These are phyloP conservation scores for Quercus lobata DNA, from an alignment of 331 rosid species.

Conservation along the genomic window DNA sequence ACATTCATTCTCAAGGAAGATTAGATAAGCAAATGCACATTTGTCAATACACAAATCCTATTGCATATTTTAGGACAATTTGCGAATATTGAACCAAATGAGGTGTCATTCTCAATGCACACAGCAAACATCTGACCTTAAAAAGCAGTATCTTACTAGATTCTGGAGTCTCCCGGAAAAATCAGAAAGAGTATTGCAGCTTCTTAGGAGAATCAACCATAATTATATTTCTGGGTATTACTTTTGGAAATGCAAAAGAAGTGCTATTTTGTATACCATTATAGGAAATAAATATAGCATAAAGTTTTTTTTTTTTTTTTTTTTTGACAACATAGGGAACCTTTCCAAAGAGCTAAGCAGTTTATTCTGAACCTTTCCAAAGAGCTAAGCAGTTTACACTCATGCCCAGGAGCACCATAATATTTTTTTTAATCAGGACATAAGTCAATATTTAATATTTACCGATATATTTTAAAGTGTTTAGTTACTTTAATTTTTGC, in stretches of 20 bases:
- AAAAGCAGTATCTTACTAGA: background rate
- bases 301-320: background rate
- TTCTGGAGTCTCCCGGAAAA: background rate
- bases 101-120: background rate
- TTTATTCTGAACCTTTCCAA: too few relatives aligned
- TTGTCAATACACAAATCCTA: background rate
- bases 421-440: background rate
- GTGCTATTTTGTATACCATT: background rate
- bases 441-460: background rate
- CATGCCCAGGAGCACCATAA: too few relatives aligned
- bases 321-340: too few relatives aligned
- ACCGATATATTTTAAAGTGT: background rate
- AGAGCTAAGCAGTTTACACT: too few relatives aligned
- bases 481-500: background rate
- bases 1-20: background rate
- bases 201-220: background rate
- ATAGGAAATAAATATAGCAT: background rate
- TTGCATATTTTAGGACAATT: background rate
- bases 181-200: background rate
- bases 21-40: background rate
- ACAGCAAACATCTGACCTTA: background rate
- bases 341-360: too few relatives aligned
- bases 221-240: background rate
- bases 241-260: background rate
- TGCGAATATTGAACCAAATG: background rate